A percentile compares a stretch with the other conserved stretches of the same genome.
Evolutionary conservation across 805 yeast genomes (phyloP).

Genomic region (Candida nonsorbophila): DNA sequence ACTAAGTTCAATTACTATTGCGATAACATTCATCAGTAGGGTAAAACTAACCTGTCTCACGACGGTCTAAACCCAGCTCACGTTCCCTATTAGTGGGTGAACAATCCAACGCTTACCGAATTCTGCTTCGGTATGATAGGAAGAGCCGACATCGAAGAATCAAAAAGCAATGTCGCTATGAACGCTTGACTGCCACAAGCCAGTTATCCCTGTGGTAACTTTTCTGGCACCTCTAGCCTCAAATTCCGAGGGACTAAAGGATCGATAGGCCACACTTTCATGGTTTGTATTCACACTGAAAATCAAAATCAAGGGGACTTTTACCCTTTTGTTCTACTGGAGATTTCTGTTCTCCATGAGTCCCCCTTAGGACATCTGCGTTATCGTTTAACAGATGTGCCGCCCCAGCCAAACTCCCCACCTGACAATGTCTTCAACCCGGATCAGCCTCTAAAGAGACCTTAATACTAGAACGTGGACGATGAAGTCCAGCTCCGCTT

Average conservation of each 20-base stretch:
- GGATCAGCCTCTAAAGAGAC: constrained; percentile 23
- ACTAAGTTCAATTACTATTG: constrained; percentile 39
- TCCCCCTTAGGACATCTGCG: constrained; percentile 43
- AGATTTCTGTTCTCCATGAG: constrained; percentile 45
- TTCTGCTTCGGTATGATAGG: constrained; percentile 47
- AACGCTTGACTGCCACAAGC: constrained; percentile 46
- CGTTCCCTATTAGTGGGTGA: constrained; percentile 45
- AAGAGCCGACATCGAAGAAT: constrained; percentile 47
- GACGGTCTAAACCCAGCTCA: constrained; percentile 40
- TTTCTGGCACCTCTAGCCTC: constrained; percentile 44
- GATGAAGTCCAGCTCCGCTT: constrained; percentile 29
- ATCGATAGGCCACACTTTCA: constrained; percentile 48
- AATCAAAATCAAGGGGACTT: constrained; percentile 42
- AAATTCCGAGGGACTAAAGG: constrained; percentile 39
- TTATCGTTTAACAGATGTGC: constrained; percentile 43
- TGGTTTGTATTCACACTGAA: constrained; percentile 34
- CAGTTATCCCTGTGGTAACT: constrained; percentile 37
- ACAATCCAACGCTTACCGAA: constrained; percentile 33
- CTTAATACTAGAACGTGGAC: constrained; percentile 22
- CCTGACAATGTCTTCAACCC: constrained; percentile 37
- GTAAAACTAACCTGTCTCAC: constrained; percentile 43
- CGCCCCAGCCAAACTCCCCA: constrained; percentile 45
- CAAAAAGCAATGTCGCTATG: constrained; percentile 44
- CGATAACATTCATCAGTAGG: constrained; percentile 26
- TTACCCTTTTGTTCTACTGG: constrained; percentile 45